Conservation (phyloP, 1,284 basidiomycete genomes). For the Cutaneotrichosporon sp. region DNA sequence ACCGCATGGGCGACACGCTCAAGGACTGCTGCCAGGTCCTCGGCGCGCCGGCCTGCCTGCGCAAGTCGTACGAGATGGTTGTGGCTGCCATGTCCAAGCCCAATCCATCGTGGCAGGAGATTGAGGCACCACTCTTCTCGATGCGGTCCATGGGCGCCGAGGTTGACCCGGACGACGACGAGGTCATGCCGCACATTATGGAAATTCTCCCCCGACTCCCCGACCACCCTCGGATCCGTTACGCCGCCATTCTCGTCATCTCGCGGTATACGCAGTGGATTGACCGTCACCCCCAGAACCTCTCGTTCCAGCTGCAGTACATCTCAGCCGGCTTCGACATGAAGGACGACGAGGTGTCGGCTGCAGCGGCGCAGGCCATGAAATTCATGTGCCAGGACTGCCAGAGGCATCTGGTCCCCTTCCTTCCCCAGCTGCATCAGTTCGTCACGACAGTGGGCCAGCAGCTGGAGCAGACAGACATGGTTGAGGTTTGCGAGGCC, state of each 20-base stretch:
- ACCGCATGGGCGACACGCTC: slow-evolving; percentile 98
- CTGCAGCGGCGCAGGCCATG: slow-evolving; percentile 93
- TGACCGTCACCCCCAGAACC: slow-evolving; percentile 81
- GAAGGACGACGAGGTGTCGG: slow-evolving; percentile 75
- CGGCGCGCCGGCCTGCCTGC: slow-evolving; percentile 79
- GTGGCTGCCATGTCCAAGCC: slow-evolving; percentile 62
- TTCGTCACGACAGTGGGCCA: slow-evolving; percentile 76
- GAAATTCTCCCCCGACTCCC: slow-evolving; percentile 89
- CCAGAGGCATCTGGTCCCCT: slow-evolving; percentile 87
- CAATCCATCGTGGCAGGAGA: slow-evolving; percentile 80
- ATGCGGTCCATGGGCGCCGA: slow-evolving; percentile 98
- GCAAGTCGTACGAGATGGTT: slow-evolving; percentile 77
- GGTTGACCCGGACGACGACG: slow-evolving; percentile 77
- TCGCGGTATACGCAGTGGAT: slow-evolving; percentile 98
- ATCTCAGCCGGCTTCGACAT: slow-evolving; percentile 89
- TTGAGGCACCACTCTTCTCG: slow-evolving; percentile 96
- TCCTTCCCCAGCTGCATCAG: slow-evolving; percentile 83
- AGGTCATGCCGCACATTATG: slow-evolving; percentile 90
- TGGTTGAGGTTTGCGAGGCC: slow-evolving; percentile 88
- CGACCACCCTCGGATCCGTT: slow-evolving; percentile 85
- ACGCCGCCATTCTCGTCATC: slow-evolving; percentile 92
- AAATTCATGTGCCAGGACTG: slow-evolving; percentile 98
- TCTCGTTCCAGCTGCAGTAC: slow-evolving; percentile 82
- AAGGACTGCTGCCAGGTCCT: slow-evolving; percentile 98
- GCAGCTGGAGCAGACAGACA: slow-evolving; percentile 81